Conservation (phyloP, 2,329 filamentous ascomycete genomes). For the Cordyceps cicadae region DNA sequence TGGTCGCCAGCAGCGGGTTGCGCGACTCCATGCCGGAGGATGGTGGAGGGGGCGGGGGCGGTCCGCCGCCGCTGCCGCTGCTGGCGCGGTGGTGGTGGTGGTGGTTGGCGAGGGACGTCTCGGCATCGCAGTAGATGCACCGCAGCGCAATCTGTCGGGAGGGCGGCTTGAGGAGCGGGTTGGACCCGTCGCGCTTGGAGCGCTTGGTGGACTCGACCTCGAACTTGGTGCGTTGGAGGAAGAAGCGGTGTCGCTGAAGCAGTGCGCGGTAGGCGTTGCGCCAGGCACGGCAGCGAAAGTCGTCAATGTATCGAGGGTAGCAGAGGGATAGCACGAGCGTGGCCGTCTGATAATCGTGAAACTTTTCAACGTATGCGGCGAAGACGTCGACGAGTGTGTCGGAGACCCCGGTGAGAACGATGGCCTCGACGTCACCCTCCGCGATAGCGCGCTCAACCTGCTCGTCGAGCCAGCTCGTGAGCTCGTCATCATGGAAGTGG, state of each 20-base stretch:
- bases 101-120: conserved; percentile 41
- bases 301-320: conserved; percentile 67
- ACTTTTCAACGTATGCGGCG: conserved; percentile 66
- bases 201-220: conserved; percentile 67
- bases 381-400: conserved; percentile 67
- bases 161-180: conserved; percentile 54
- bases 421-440: conserved; percentile 66
- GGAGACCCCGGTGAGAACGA: conserved; percentile 69
- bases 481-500: conserved; percentile 53
- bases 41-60: conserved; percentile 7
- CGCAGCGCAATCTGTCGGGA: conserved; percentile 65
- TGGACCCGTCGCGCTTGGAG: conserved; percentile 52
- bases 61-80: conserved; percentile 11
- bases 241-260: conserved; percentile 63
- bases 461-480: conserved; percentile 59
- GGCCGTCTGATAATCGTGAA: conserved; percentile 70
- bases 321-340: conserved; percentile 67
- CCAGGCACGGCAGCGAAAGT: conserved; percentile 68
- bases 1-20: conserved; percentile 52
- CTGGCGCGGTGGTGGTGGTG: conserved; percentile 19
- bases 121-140: conserved; percentile 66
- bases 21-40: conserved; percentile 27
- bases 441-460: conserved; percentile 53
- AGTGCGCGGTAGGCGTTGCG: conserved; percentile 63
- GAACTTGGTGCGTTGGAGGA: conserved; percentile 68